Evolutionary conservation across 345 rosid genomes (phyloP).

Genomic region (Eucalyptus caleyi): DNA sequence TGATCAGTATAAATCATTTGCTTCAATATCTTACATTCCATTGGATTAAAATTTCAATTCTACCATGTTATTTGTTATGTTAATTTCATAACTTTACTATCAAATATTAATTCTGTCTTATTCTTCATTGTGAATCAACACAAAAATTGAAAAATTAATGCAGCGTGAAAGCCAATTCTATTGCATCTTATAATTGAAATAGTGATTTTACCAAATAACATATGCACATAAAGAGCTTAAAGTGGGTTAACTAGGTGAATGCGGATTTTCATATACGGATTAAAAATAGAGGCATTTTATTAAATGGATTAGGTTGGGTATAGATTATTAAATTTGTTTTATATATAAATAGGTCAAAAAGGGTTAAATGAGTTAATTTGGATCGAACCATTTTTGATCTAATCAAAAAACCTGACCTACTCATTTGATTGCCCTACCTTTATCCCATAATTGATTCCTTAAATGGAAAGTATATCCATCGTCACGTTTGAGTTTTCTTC

Average conservation of each 20-base stretch:
- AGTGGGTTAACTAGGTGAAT: not conserved
- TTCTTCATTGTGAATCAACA: not conserved
- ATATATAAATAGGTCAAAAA: not conserved
- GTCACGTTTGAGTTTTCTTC: not conserved
- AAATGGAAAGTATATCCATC: not conserved
- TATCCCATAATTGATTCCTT: not conserved
- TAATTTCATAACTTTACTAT: not conserved
- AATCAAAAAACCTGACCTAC: not conserved
- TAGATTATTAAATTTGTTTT: no score
- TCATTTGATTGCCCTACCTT: not conserved
- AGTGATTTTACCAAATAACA: not conserved
- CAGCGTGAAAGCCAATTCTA: not conserved
- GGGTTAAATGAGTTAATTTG: accelerated
- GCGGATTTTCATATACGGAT: not conserved
- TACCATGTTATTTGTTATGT: not conserved
- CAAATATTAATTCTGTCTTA: not conserved
- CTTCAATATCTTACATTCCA: not conserved
- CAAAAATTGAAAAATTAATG: not conserved
- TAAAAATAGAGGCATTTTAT: no score
- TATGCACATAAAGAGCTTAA: not conserved
- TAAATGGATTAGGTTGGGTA: no score
- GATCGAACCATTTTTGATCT: not conserved
- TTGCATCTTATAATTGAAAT: not conserved
- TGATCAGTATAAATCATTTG: not conserved
- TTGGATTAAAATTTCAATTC: not conserved